phyloP scores from a whole-genome alignment of 768 basidiomycete species.

The Boletus patriciae region DNA sequence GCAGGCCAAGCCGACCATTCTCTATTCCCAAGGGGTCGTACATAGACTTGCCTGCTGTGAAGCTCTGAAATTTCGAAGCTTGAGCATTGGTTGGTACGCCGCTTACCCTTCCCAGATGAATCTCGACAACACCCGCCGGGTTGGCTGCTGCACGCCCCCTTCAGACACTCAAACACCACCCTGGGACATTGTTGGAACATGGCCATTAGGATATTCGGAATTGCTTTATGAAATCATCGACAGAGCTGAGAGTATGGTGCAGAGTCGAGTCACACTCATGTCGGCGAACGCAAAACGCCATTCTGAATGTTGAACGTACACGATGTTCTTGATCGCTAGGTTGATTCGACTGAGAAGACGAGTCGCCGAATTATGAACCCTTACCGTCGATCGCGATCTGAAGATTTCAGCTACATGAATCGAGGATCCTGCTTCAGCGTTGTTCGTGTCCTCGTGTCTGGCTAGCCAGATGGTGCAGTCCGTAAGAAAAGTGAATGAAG shows the following conservation, averaged over 20 bases:
- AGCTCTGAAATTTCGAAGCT: too few species aligned
- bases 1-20: too few species aligned
- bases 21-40: too few species aligned
- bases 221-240: too few species aligned
- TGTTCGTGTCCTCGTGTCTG: constrained; percentile 15
- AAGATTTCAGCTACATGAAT: constrained; percentile 42
- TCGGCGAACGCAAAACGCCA: constrained; percentile 28
- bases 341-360: background rate
- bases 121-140: too few species aligned
- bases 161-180: background rate
- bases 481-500: constrained; percentile 69
- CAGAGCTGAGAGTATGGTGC: too few species aligned
- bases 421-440: constrained; percentile 19
- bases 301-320: constrained; percentile 41
- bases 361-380: background rate
- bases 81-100: background rate
- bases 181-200: background rate
- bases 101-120: background rate
- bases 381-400: constrained; percentile 44
- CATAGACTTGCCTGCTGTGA: too few species aligned
- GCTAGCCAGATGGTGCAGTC: constrained; percentile 77
- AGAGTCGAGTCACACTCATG: background rate
- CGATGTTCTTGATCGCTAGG: constrained; percentile 40
- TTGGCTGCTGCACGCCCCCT: background rate
- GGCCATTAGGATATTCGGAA: background rate